Base-by-base conservation (phyloP, 768 basidiomycete genomes). In the Mycena kentingensis region DNA sequence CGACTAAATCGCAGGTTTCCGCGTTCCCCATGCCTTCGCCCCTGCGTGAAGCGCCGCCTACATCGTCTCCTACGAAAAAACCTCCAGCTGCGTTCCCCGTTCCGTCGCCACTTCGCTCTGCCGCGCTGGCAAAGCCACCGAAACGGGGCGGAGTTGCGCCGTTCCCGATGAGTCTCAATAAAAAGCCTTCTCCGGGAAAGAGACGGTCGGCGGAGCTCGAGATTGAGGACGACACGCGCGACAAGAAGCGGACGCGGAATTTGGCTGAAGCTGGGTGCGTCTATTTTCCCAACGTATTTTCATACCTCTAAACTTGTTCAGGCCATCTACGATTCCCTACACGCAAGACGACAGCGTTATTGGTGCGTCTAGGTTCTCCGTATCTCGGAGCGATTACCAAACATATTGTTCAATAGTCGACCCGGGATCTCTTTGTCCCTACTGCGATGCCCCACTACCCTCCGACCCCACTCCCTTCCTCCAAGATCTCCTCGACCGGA, bases 391-490 rank as follows among this genome's bases (percentile, higher is more conserved):
- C 24, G 25, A 21, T 25, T 38, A 35, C 46, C 54, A 87, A 84
- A 85, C 37, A 78, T 81, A 10, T 65, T 82, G 24, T 74, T 71
- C 78, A 3, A 58, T 66, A 18, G 70, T 75, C 5, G 89, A 93
- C 58, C 89, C 89, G 11, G 75, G 73, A 5, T 84, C 75, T 1
- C 69, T 92, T 2, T 93, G 91, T 63, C 90, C 91, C 0, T 93
- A 86, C 66, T 93, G 91, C 57, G 91, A 93, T 60, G 77, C 80
- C 18, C 77, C 72, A 1, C 74, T 92, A 11, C 92, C 91, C 1
- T 52, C 73, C 2, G 68, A 73, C 3, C 86, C 86, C 4, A 87
- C 89, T 0, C 78, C 82, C 1, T 69, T 77, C 21, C 74, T 93
- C 26, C 60, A 62, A n/a, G 70, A 70, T 5, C 73, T 93, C 18